Base-by-base conservation (phyloP, 2,329 filamentous ascomycete genomes). In the Parastagonospora nodorum region DNA sequence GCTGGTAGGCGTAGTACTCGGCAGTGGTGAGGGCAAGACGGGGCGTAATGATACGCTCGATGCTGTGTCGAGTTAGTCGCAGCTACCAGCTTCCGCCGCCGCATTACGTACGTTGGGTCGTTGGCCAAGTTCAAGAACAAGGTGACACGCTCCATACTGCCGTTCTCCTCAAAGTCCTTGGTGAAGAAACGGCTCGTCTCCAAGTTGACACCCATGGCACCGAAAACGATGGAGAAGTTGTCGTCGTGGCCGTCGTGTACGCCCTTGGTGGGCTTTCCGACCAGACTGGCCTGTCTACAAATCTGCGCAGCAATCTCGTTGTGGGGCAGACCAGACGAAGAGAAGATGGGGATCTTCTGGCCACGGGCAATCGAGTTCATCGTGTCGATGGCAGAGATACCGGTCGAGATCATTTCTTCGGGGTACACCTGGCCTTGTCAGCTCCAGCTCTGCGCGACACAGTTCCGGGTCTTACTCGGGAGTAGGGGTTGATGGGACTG, bases 321-420 rank as follows among this genome's bases (percentile, higher is more conserved):
- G 81, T 99, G 95, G 33, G 95, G 95, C 52, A 99, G 86, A 92
- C 94, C 94, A 54, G 94, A 88, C 47, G 94, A 92, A 24, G 94
- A 99, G 86, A 99, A 99, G 70, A 99, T 99, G 66, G 95, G 94
- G 62, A 99, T 99, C 84, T 99, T 99, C 77, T 99, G 94, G 57
- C 94, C 94, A 85, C 94, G 92, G 60, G 95, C 94, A 76, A 97
- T 96, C 43, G 80, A 83, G 75, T 83, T 83, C 93, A 97, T 97
- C 55, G 92, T 96, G 74, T 97, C 93, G 71, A 99, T 97, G 72
- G 94, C 92, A 57, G 93, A 97, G 76, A 99, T 99, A 86, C 94
- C 94, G 41, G 94, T 99, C 31, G 93, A 94, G 70, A 99, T 97
- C 93, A 99, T 99, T 80, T 99, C 95, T 81, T 99, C 94, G 70